Evolutionary conservation across 345 rosid genomes (phyloP).

Genomic region (Bruguiera parviflora): DNA sequence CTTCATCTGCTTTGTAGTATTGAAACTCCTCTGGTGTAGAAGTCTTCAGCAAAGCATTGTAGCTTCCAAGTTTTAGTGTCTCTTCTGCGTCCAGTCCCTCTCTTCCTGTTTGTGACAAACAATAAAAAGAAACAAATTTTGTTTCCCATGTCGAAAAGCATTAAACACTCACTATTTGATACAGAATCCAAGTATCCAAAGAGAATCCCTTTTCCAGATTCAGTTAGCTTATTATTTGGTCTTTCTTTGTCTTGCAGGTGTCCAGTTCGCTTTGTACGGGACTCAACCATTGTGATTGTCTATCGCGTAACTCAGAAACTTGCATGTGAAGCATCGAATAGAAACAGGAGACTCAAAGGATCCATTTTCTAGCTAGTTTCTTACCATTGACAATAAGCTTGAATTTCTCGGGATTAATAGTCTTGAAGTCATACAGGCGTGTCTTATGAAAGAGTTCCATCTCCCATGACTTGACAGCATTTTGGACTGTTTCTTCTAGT

Average conservation of each 20-base stretch:
- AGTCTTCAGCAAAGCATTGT: slow-evolving; percentile 61
- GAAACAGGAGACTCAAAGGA: neutral
- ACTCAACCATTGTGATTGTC: too few species aligned
- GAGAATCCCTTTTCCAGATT: too few species aligned
- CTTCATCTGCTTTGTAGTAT: slow-evolving; percentile 64
- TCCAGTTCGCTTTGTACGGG: too few species aligned
- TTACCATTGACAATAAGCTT: slow-evolving; percentile 77
- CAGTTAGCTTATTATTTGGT: too few species aligned
- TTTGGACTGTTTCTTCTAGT: slow-evolving; percentile 72
- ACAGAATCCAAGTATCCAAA: neutral
- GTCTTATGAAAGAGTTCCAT: slow-evolving; percentile 79
- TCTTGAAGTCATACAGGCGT: slow-evolving; percentile 61
- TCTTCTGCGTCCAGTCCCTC: slow-evolving; percentile 72
- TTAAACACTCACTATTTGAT: neutral
- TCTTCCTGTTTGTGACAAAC: slow-evolving; percentile 39
- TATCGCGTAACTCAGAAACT: neutral
- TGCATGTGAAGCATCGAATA: neutral
- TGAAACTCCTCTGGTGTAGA: slow-evolving; percentile 55
- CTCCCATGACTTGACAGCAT: slow-evolving; percentile 84
- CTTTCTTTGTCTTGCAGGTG: too few species aligned
- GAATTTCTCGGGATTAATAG: slow-evolving; percentile 64
- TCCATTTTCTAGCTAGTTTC: neutral
- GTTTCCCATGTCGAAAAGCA: neutral
- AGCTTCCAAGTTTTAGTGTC: slow-evolving; percentile 55
- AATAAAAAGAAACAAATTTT: neutral